Evolutionary conservation across 2,329 filamentous ascomycete species (phyloP), one percentile per base, ranked within the genome.

Genomic region (Aspergillus sp.): DNA sequence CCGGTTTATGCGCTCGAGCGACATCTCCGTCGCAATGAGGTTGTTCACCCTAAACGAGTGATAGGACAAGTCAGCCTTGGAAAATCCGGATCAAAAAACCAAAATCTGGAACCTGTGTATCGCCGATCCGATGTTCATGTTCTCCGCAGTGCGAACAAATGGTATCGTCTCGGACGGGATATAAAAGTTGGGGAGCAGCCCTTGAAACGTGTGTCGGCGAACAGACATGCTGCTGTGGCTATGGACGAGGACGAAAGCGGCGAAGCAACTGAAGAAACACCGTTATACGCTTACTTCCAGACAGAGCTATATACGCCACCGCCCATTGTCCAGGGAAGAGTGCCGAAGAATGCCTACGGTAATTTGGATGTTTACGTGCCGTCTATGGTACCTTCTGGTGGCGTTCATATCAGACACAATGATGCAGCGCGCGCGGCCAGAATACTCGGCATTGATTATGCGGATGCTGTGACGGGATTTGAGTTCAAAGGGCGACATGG

Each of bases 391-490:
- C 84, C 84, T 3, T 65, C 74, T 13, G 84, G 84, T 3, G 84
- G 77, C n/a, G 70, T 75, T 13, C 83, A 87, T 58, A 72, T 87
- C 23, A 74, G 73, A 47, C 77, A 82, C 55, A 70, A 76, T 13
- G 76, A 87, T 47, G 87, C 89, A 1, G 77, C 82, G 1, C 82
- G 82, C 47, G 93, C 93, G 1, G 91, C 91, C 0, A 84, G 82
- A 52, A 74, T 92, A 1, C 71, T 97, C 1, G 86, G 86, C 0
- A 80, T 97, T 16, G 91, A 97, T 71, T 96, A 88, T 68, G 90
- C 90, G 2, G 90, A 93, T 29, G 94, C 94, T 0, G 84, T 99
- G 4, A 94, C 88, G 0, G 93, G 93, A 0, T 99, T 97, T 64
- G 81, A 87, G 34, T 99, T 97, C 74, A 87, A 85, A 65, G 91